Percentiles rank a stretch among this genome's conserved stretches.
Conservation (phyloP, 225 moss, liverwort and hornwort genomes). For the Rhytidiadelphus loreus region DNA sequence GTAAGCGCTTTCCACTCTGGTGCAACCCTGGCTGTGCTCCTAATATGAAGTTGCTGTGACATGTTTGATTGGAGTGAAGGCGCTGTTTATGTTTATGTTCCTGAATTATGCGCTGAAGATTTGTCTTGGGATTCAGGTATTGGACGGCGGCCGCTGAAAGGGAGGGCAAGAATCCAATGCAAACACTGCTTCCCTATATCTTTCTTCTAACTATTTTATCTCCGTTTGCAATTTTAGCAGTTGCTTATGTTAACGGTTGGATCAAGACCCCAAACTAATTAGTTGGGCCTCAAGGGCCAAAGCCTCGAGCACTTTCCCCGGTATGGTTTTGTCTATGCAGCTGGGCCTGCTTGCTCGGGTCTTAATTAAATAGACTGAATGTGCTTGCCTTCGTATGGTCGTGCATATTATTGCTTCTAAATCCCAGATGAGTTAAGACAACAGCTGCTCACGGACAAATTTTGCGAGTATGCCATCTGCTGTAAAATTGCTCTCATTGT, state of each 20-base stretch:
- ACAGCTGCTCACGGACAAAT: neutral
- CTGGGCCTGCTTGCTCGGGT: neutral
- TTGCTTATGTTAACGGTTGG: conserved; percentile 81
- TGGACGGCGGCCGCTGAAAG: conserved; percentile 71
- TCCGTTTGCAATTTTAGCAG: conserved; percentile 73
- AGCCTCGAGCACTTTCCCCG: neutral
- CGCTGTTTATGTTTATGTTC: neutral
- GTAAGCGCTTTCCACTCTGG: conserved; percentile 25
- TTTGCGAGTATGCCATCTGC: neutral
- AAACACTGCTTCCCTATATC: conserved; percentile 66
- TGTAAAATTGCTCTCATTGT: neutral
- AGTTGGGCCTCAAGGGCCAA: neutral
- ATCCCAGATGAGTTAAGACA: neutral
- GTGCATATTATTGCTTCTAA: neutral
- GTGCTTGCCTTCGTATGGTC: neutral
- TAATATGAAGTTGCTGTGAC: neutral
- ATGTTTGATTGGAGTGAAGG: neutral
- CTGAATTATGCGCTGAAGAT: neutral
- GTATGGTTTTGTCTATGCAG: neutral
- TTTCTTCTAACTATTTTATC: conserved; percentile 34
- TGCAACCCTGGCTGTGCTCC: neutral
- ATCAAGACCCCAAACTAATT: conserved; percentile 63
- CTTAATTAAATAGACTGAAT: neutral
- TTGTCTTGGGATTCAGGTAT: conserved; percentile 14
- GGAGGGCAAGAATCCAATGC: conserved; percentile 90